Base-by-base conservation (phyloP, 2,329 filamentous ascomycete genomes). In the Sporothrix inflata region DNA sequence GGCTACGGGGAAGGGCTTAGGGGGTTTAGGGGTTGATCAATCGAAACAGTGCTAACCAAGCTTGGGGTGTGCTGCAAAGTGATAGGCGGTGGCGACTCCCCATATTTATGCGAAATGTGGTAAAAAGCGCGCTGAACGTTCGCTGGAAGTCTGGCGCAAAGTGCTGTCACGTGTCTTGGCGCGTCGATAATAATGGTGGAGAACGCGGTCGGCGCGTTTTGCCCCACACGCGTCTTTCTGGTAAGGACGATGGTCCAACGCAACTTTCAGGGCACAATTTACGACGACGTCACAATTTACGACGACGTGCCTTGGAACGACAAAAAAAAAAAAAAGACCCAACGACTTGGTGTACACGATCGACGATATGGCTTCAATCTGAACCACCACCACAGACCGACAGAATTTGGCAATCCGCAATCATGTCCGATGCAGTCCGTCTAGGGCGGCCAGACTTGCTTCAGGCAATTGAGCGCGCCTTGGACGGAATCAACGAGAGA, bases 381-480 rank as follows among this genome's bases (percentile, higher is more conserved):
- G 19, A 42, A 6, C 30, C 16, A 53, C 4, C 47, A 69, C 30
- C 47, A 9, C 47, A 21, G 4, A 24, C 16, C 6, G 21, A 47
- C 34, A 42, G 1, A n/a, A 55, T 8, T n/a, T 12, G 66, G 27
- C 68, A 45, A n/a, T 7, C 27, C 16, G 49, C 34, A 14, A 30
- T n/a, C 51, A 60, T 73, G 68, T 42, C 61, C 4, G 24, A 60
- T 1, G 42, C 57, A 1, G 7, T 70, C 27, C 21, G 49, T 34
- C 27, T 38, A 0, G 55, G 66, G n/a, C 66, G 60, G 51, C 78
- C 81, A 63, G 79, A 81, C 34, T 76, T 86, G 16, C 77, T 83
- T 21, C 78, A 82, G 73, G 83, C 83, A 42, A 75, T 86, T 8
- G 77, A 76, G n/a, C 75, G 78, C 42, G 81, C 81, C 9, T 84